Base-by-base conservation (phyloP, 2,329 filamentous ascomycete species). In the Penicillium thymicola region DNA sequence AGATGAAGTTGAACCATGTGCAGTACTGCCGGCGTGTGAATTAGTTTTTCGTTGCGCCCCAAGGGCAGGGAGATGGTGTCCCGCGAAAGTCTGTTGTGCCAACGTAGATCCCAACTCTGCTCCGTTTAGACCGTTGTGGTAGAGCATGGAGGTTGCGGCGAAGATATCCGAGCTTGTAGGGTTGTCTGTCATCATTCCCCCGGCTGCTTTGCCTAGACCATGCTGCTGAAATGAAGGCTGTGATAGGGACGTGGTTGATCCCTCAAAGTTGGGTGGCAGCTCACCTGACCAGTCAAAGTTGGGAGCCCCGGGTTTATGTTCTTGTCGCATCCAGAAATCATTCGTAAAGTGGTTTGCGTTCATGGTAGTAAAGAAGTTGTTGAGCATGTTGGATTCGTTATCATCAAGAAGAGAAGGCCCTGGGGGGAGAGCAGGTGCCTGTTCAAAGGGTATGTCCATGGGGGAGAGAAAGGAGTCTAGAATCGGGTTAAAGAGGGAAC, bases 361-460 rank as follows among this genome's bases (percentile, higher is more conserved):
- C 67, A 77, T 71, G 2, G 75, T 75, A 27, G 70, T 75, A 57
- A 77, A 76, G 56, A 77, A 76, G 53, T 71, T 76, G 58, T 81
- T 79, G 18, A 90, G 76, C 57, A 82, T 75, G 63, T 80, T 84
- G 51, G 77, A 82, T 66, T 77, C 75, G 48, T 67, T 82, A 64
- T 86, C 84, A 62, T 85, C 82, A 59, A 90, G 80, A 40, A 90
- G 78, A 18, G 86, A 83, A 37, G 81, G 81, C n/a, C 86, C 87
- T 3, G 82, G 82, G 10, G 86, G 83, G 46, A 84, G 84, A 49
- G 85, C 83, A 42, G 86, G 85, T 51, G 85, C 81, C 62, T 82
- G 63, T 73, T 76, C 75, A 58, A 69, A 72, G 21, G 67, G 66
- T 44, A 64, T 72, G 64, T 75, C 75, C 60, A 69, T 67, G 36